Percentiles rank a stretch among this genome's conserved stretches.
These are phyloP conservation scores for Nepenthes mirabilis DNA, from an alignment of 148 eudicot species.

Conservation along the genomic window DNA sequence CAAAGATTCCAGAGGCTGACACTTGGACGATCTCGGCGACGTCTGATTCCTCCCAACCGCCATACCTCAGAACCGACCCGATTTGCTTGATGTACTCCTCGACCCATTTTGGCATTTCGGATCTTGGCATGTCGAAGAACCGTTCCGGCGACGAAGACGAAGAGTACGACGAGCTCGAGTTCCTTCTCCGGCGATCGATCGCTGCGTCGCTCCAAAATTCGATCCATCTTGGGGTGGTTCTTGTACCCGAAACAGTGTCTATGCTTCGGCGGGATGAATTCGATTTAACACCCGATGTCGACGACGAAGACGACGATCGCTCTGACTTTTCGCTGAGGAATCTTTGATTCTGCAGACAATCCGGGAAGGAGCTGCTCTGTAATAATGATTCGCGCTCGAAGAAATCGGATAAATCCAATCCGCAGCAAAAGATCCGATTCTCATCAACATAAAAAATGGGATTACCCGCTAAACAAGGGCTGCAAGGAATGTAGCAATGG, in stretches of 20 bases:
- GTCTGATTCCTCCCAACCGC: slow-evolving; percentile 88
- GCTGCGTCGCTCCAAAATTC: slow-evolving; percentile 76
- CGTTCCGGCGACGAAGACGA: slow-evolving; percentile 57
- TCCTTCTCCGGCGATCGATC: slow-evolving; percentile 36
- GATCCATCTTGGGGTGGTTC: slow-evolving; percentile 50
- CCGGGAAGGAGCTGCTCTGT: slow-evolving; percentile 5
- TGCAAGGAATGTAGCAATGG: slow-evolving; percentile 83
- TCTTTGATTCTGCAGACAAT: slow-evolving; percentile 21
- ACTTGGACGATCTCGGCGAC: slow-evolving; percentile 68
- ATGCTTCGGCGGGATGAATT: slow-evolving; percentile 29
- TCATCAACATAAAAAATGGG: slow-evolving; percentile 78
- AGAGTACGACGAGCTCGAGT: slow-evolving; percentile 38
- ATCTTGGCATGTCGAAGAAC: slow-evolving; percentile 40
- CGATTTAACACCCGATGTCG: slow-evolving; percentile 1
- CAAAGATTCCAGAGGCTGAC: slow-evolving; percentile 75
- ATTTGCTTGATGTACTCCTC: slow-evolving; percentile 43
- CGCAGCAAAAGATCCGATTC: slow-evolving; percentile 76
- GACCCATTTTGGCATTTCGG: slow-evolving; percentile 55
- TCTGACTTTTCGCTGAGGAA: slow-evolving; percentile 18
- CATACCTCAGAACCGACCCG: slow-evolving; percentile 69
- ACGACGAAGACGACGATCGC: slow-evolving; percentile 16
- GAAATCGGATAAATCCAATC: slow-evolving; percentile 65
- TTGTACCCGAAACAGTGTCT: slow-evolving; percentile 16
- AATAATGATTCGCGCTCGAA: slow-evolving; percentile 48
- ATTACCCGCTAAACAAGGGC: slow-evolving; percentile 71